Base-by-base conservation (phyloP, 2,329 filamentous ascomycete genomes). In the Fusarium sororula region DNA sequence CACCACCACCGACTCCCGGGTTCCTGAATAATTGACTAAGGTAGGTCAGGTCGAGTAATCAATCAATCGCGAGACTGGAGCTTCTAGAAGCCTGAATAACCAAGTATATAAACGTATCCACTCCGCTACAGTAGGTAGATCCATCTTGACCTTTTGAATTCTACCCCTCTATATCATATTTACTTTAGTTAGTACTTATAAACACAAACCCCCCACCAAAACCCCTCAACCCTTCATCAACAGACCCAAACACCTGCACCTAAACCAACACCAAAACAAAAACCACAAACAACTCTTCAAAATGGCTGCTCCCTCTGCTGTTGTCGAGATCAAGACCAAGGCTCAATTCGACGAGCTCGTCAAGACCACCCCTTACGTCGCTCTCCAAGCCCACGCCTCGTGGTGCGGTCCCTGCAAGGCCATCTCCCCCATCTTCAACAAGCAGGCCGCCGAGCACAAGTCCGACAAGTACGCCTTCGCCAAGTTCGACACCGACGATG, bases 391-490 rank as follows among this genome's bases (percentile, higher is more conserved):
- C 82, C 87, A 84, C 81, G 89, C 89, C 66, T 83, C 86, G 77
- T 91, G 89, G 89, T 91, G 89, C 81, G 85, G 84, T 44, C 89
- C 89, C 35, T 91, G 89, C 87, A 89, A 88, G 81, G 82, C 83
- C 75, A 90, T 91, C 78, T 86, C 87, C 28, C 89, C 89, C 70
- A 76, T 87, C 66, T 90, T 86, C 84, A 78, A 76, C 67, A 82
- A 85, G 77, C 84, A 89, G 59, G 85, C 88, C 51, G 79, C 79
- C 54, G 74, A 75, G 39, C 74, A 78, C 72, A 72, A 79, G 30
- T 82, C 83, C 24, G 83, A 85, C 58, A 80, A 82, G 48, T 84
- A 87, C 55, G 84, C 85, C 72, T 91, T 91, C 72, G 88, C 87
- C 78, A 89, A 89, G 81, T 85, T 91, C 80, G 86, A 91, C 82